A percentile compares a stretch with the other conserved stretches of the same genome.
Evolutionary conservation across 441 rosid genomes (phyloP).

Genomic region (Erysimum cheiri): DNA sequence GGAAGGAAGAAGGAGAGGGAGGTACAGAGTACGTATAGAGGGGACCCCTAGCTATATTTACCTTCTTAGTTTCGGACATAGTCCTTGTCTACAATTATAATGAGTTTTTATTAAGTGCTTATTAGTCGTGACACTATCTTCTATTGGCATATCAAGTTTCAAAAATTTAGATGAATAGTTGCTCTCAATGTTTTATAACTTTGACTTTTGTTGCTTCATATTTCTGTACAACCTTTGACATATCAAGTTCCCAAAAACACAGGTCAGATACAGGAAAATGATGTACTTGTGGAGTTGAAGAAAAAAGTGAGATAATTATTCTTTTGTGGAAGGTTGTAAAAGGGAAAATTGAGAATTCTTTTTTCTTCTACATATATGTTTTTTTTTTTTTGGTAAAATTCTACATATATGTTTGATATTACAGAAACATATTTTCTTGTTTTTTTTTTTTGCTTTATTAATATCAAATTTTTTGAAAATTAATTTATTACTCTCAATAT

Average conservation of each 20-base stretch:
- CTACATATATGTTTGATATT: neutral
- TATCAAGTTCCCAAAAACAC: neutral
- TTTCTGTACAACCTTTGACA: slow-evolving; percentile 37
- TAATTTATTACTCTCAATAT: too few species aligned
- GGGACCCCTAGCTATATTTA: slow-evolving; percentile 38
- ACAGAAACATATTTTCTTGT: too few species aligned
- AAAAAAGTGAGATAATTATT: neutral
- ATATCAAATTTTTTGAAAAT: too few species aligned
- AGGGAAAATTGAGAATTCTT: neutral
- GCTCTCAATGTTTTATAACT: slow-evolving; percentile 33
- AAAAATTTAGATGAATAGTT: slow-evolving; percentile 25
- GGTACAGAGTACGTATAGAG: slow-evolving; percentile 18
- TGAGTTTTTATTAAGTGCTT: slow-evolving; percentile 28
- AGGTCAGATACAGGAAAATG: slow-evolving; percentile 15
- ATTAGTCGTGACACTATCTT: slow-evolving; percentile 26
- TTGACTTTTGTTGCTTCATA: slow-evolving; percentile 37
- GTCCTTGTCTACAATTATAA: slow-evolving; percentile 30
- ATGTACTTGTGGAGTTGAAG: slow-evolving; percentile 21
- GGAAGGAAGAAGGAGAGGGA: slow-evolving; percentile 24
- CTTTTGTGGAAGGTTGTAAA: slow-evolving; percentile 9
- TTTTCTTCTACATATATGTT: too few species aligned
- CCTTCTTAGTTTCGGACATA: slow-evolving; percentile 32
- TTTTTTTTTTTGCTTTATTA: too few species aligned
- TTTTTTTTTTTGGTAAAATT: too few species aligned
- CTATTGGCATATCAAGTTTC: slow-evolving; percentile 19